Conservation (phyloP, 495 filamentous ascomycete species). For the Podospora comata region DNA sequence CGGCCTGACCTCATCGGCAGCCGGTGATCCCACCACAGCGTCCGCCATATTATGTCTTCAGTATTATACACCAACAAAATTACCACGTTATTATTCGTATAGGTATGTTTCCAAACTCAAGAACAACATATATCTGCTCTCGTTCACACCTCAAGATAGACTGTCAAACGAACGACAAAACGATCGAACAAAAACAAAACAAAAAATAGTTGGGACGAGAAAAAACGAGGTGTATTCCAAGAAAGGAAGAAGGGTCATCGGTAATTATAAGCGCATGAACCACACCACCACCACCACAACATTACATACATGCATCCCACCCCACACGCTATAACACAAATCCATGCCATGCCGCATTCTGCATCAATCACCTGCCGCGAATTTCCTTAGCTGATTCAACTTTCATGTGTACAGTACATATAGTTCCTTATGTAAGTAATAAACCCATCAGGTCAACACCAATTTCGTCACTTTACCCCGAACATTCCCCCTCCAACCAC, state of each 20-base stretch:
- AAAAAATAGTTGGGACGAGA: neutral
- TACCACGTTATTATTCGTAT: neutral
- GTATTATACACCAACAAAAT: neutral
- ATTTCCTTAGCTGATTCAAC: neutral
- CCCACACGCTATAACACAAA: neutral
- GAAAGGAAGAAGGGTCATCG: neutral
- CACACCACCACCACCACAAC: neutral
- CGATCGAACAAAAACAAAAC: neutral
- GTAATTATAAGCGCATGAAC: slow-evolving; percentile 3
- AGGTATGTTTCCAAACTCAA: neutral
- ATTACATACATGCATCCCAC: slow-evolving; percentile 5
- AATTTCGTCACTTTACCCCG: neutral
- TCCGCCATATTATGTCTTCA: neutral
- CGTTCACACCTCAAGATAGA: neutral
- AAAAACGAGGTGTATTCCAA: neutral
- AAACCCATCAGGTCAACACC: slow-evolving; percentile 6
- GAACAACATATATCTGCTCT: neutral
- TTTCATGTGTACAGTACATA: neutral
- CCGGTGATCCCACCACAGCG: neutral
- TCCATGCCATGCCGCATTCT: neutral
- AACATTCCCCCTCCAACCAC: neutral
- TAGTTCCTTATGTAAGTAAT: slow-evolving; percentile 9
- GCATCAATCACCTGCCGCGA: neutral
- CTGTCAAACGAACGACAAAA: slow-evolving; percentile 3
- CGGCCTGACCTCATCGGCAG: slow-evolving; percentile 41